phyloP scores from a whole-genome alignment of 1,139 yeast species.

The Taphrina sp. region DNA sequence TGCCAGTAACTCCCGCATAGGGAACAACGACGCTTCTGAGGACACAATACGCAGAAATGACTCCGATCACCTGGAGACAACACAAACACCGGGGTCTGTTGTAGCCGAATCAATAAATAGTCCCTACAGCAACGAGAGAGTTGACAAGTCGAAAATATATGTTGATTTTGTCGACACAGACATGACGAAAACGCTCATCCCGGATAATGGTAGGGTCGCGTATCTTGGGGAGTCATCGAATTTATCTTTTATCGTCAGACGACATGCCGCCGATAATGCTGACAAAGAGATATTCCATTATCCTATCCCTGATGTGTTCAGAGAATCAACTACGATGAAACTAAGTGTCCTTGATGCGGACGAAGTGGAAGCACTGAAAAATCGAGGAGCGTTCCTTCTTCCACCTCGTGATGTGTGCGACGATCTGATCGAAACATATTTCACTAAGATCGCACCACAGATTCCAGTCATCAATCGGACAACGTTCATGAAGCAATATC shows the following conservation, averaged over 20 bases:
- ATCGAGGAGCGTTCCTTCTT: slow-evolving; percentile 68
- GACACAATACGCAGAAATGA: not conserved
- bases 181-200: slow-evolving; percentile 20
- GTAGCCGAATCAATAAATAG: not conserved
- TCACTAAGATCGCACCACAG: slow-evolving; percentile 65
- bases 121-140: not conserved
- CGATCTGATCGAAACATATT: slow-evolving; percentile 62
- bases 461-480: slow-evolving; percentile 70
- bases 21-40: not conserved
- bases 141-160: slow-evolving; percentile 19
- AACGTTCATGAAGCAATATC: slow-evolving; percentile 58
- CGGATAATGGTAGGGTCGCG: slow-evolving; percentile 29
- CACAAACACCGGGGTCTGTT: not conserved
- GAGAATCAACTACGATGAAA: slow-evolving; percentile 40
- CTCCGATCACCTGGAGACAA: not conserved
- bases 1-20: not conserved
- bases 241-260: slow-evolving; percentile 43
- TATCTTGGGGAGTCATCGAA: slow-evolving; percentile 44
- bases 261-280: slow-evolving; percentile 40
- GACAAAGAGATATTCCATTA: slow-evolving; percentile 43
- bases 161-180: slow-evolving; percentile 15
- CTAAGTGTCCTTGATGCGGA: slow-evolving; percentile 55
- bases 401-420: slow-evolving; percentile 64
- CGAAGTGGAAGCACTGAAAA: slow-evolving; percentile 64
- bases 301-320: slow-evolving; percentile 43